Base-by-base conservation (phyloP, 2,329 filamentous ascomycete species). In the Nemania bipapillata region DNA sequence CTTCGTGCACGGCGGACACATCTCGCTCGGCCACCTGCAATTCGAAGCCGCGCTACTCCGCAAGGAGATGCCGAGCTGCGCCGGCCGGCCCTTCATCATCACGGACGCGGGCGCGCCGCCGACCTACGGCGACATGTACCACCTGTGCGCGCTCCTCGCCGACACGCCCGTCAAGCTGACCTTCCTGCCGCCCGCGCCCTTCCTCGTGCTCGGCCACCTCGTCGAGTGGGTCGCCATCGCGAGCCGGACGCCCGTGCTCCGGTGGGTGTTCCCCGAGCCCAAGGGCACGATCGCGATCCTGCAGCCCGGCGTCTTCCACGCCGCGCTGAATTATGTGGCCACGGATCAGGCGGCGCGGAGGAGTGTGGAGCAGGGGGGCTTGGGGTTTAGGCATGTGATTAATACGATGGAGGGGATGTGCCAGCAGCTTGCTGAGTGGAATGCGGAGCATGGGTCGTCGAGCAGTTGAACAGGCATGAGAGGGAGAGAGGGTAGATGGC, bases 21-120 rank as follows among this genome's bases (percentile, higher is more conserved):
- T 86, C 67, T 84, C 86, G 9, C 77, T 87, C 20, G 85, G 83
- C 4, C 86, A 89, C 71, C 79, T 88, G 3, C 78, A 83, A 26
- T 85, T 86, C 75, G 86, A 88, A 75, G 81, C 82, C 20, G 83
- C 83, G 5, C 80, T 89, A 0, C 70, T 85, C 32, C 77, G 81
- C 52, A 76, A 75, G 53, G 70, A 70, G 63, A 75, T 76, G 76
- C 82, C 74, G 12, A 57, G 52, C 49, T 80, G 79, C 58, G 80
- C 81, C 9, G 86, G 85, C 30, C 80, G 83, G 40, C 80, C 85
- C 15, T 87, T 85, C 73, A 74, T 81, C 45, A 80, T 89, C 24
- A 86, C 84, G 2, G 86, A 88, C 56, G 79, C 78, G 0, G 85
- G 84, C 30, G 81, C 83, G 4, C 81, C 85, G 35, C 74, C 81